A percentile compares a stretch with the other conserved stretches of the same genome.
These are phyloP conservation scores for Candida pseudofarinosa DNA, from an alignment of 805 yeast genomes.

Conservation along the genomic window DNA sequence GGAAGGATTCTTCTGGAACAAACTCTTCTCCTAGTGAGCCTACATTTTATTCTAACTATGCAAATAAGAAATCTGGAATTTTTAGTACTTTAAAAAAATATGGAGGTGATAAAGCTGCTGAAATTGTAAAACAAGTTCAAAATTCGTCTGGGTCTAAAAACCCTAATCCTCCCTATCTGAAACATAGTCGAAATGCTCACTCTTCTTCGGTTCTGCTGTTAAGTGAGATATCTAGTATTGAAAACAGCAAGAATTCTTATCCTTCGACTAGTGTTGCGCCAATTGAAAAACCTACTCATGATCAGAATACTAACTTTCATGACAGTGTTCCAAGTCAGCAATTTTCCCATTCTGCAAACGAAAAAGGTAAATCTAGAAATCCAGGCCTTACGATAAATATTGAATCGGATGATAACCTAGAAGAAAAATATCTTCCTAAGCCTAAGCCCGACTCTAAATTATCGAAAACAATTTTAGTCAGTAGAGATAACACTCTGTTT, in stretches of 20 bases:
- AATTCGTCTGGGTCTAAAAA: constrained; percentile 7
- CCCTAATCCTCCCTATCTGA: not conserved
- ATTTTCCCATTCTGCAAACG: not conserved
- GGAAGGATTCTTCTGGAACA: not conserved
- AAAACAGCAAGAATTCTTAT: not conserved
- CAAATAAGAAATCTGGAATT: constrained; percentile 26
- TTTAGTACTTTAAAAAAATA: constrained; percentile 39
- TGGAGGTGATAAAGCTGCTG: constrained; percentile 38
- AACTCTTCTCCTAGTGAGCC: not conserved
- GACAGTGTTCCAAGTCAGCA: not conserved
- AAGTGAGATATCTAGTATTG: not conserved
- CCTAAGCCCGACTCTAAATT: constrained; percentile 4
- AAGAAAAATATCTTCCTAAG: constrained; percentile 9
- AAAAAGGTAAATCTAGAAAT: not conserved
- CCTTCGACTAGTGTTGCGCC: not conserved
- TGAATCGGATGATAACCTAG: constrained; percentile 9
- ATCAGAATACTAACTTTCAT: not conserved
- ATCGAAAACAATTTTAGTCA: constrained; percentile 45
- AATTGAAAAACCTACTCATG: not conserved
- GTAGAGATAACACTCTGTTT: constrained; percentile 59
- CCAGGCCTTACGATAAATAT: not conserved
- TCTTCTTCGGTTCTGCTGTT: not conserved
- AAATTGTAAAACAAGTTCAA: constrained; percentile 29
- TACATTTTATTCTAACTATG: not conserved
- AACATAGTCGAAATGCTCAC: not conserved